Evolutionary conservation across 2,329 filamentous ascomycete species (phyloP).

Genomic region (Fusarium nodosum): DNA sequence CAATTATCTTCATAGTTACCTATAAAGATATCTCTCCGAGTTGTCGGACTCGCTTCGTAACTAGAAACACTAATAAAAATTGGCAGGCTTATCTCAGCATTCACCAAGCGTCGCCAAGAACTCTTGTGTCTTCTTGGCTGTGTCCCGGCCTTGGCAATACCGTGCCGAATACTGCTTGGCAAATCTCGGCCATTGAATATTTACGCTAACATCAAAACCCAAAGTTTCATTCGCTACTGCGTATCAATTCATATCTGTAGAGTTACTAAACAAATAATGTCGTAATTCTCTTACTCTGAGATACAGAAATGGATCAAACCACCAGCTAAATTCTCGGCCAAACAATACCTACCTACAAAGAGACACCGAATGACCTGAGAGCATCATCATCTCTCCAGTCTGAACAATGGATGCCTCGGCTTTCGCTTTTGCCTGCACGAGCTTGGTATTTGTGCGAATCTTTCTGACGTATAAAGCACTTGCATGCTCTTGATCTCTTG

Average conservation of each 20-base stretch:
- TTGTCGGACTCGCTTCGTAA: constrained; percentile 9
- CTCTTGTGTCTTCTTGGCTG: constrained; percentile 1
- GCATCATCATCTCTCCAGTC: not conserved
- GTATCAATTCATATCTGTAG: not conserved
- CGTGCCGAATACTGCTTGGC: constrained; percentile 10
- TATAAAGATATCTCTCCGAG: not conserved
- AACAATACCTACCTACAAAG: not conserved
- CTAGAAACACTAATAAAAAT: constrained; percentile 9
- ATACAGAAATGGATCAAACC: not conserved
- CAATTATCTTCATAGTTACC: not conserved
- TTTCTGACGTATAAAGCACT: not conserved
- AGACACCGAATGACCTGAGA: not conserved
- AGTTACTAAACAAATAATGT: not conserved
- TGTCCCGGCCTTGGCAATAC: not conserved
- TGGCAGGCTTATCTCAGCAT: not conserved
- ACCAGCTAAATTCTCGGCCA: not conserved
- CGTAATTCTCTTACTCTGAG: not conserved
- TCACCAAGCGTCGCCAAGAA: constrained; percentile 4
- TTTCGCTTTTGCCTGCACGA: not conserved
- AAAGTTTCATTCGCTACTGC: not conserved
- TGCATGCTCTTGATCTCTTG: not conserved
- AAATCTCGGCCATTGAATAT: not conserved
- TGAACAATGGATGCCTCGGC: not conserved
- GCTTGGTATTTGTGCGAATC: not conserved
- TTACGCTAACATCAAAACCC: not conserved